Conservation (phyloP, 345 rosid genomes). For the Murraya koenigii region DNA sequence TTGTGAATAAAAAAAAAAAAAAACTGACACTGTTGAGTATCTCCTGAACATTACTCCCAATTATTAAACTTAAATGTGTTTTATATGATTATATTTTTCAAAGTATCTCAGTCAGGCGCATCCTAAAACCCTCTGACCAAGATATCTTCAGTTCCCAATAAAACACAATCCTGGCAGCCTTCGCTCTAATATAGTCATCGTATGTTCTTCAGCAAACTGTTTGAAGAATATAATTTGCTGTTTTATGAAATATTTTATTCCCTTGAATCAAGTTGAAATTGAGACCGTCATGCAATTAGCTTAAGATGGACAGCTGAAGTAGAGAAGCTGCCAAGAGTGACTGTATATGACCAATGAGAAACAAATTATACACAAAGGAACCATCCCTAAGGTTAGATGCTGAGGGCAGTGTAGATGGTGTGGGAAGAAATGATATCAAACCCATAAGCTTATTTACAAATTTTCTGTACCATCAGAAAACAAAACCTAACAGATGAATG, state of each 20-base stretch:
- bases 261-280: neutral
- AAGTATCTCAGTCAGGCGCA: neutral
- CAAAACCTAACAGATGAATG: neutral
- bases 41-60: neutral
- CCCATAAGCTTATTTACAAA: neutral
- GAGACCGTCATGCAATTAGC: neutral
- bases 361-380: neutral
- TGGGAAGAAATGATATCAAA: neutral
- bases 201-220: neutral
- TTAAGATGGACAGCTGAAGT: neutral
- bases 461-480: too few relatives aligned
- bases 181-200: neutral
- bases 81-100: neutral
- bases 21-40: neutral
- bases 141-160: neutral
- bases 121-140: neutral
- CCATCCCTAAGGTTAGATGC: neutral
- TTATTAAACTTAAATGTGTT: neutral
- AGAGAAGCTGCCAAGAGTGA: neutral
- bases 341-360: neutral
- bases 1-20: neutral
- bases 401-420: neutral
- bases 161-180: neutral
- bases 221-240: neutral
- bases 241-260: neutral